A percentile compares a stretch with the other conserved stretches of the same genome.
Evolutionary conservation across 345 rosid species (phyloP).

Genomic region (Clarkia xantiana): DNA sequence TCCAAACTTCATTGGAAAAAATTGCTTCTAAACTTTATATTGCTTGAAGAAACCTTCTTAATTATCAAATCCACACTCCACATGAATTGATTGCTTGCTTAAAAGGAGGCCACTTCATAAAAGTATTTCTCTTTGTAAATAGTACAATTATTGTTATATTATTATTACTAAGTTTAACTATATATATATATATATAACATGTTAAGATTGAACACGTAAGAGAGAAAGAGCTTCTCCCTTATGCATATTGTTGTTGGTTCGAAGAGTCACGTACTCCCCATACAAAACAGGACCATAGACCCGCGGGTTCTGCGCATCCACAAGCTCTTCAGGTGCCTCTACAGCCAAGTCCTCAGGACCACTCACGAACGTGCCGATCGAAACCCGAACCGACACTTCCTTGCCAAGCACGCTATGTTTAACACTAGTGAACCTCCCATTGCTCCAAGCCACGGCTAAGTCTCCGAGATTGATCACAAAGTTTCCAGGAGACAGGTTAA

Average conservation of each 20-base stretch:
- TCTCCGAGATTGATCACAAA: conserved; percentile 74
- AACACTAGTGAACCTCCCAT: conserved; percentile 49
- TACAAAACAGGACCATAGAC: conserved; percentile 9
- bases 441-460: conserved; percentile 56
- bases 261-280: neutral
- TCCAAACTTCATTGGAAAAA: too few relatives aligned
- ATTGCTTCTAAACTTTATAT: too few relatives aligned
- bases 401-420: conserved; percentile 64
- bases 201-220: too few relatives aligned
- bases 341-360: conserved; percentile 25
- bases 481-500: conserved; percentile 47
- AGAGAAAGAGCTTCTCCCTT: neutral
- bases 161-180: too few relatives aligned
- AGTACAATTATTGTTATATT: conserved; percentile 2
- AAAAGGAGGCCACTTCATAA: too few relatives aligned
- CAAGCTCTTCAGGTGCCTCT: conserved; percentile 26
- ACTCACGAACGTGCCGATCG: conserved; percentile 52
- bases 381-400: conserved; percentile 31
- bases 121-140: too few relatives aligned
- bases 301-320: conserved; percentile 28
- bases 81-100: too few relatives aligned
- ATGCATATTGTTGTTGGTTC: neutral
- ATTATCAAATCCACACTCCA: neutral
- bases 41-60: too few relatives aligned
- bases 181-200: too few relatives aligned